Evolutionary conservation across 768 basidiomycete species (phyloP), one percentile per base, ranked within the genome.

Genomic region (Pholiota conissans): DNA sequence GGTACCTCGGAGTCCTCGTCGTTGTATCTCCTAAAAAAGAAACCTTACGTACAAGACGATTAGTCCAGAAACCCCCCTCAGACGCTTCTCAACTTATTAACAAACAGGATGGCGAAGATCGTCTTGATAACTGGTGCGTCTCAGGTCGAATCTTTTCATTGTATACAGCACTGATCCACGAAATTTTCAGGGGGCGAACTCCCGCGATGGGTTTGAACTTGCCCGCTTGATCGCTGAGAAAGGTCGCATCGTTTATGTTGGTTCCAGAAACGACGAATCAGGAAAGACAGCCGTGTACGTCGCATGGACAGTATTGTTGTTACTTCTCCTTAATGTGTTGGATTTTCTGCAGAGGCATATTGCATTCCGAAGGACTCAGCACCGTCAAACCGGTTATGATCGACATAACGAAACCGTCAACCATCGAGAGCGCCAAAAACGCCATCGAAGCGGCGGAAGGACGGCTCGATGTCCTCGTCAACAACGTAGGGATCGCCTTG

Each of bases 361-460:
- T 76, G 14, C 70, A 70, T 42, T 58, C 65, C 7, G 74, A 69
- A 24, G 68, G 69, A 14, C 56, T 71, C 20, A 63, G 60, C 28
- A 65, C 66, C 42, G 70, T 74, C 28, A 71, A 69, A 54, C 67
- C 71, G 28, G 69, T 79, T 34, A 71, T 72, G 42, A 63, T 81
- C 22, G 79, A 80, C 59, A 67, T 79, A 29, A 76, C 73, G 2
- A 67, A 75, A 29, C 18, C 64, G 22, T 61, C 66, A 0, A 71
- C 74, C 7, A 68, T 79, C 29, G 50, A 63, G 7, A 67, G 70
- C 13, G 76, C 78, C 0, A 72, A 68, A 37, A 65, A 70, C 0
- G 55, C 55, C 22, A 74, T 80, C 46, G 71, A 76, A 55, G 67
- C 69, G 16, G 68, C 61, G 1, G 76, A 77, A 55, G 78, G 78